These are phyloP conservation scores for Wickerhamiella cacticola DNA, from an alignment of 805 yeast genomes.

Conservation along the genomic window DNA sequence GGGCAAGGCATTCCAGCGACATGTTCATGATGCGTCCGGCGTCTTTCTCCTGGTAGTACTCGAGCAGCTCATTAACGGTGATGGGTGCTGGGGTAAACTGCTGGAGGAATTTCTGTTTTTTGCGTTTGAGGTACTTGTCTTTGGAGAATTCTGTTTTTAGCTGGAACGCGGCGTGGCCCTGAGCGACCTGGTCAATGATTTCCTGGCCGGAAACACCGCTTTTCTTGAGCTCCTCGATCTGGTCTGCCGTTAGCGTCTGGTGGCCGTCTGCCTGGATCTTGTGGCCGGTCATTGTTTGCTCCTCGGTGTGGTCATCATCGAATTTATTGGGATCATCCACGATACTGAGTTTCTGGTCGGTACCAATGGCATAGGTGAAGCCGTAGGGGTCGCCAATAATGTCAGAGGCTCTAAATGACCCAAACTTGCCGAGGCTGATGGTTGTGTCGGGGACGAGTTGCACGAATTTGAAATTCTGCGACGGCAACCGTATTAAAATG, in stretches of 20 bases:
- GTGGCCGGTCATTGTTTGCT: constrained; percentile 51
- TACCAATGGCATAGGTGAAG: constrained; percentile 73
- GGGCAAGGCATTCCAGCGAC: constrained; percentile 74
- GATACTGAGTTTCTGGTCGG: constrained; percentile 31
- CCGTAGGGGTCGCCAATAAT: constrained; percentile 77
- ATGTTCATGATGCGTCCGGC: constrained; percentile 59
- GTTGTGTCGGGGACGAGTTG: constrained; percentile 47
- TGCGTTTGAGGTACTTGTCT: constrained; percentile 81
- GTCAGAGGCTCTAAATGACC: constrained; percentile 62
- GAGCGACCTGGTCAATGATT: constrained; percentile 70
- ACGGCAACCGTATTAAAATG: constrained; percentile 66
- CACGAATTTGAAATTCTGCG: constrained; percentile 65
- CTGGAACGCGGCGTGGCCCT: constrained; percentile 74
- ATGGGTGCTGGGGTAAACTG: constrained; percentile 72
- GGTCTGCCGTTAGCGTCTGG: constrained; percentile 64
- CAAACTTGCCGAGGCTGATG: constrained; percentile 81
- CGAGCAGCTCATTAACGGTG: constrained; percentile 56
- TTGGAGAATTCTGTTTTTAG: constrained; percentile 83
- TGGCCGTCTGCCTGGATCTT: constrained; percentile 54
- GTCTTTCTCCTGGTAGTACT: constrained; percentile 68
- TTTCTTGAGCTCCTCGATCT: constrained; percentile 71
- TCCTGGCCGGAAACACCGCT: constrained; percentile 63
- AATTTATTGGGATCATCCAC: constrained; percentile 20
- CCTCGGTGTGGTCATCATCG: constrained; percentile 35
- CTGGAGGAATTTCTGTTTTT: constrained; percentile 80